These are phyloP conservation scores for Jimgerdemannia lactiflua DNA, from an alignment of 192 early-diverging fungal species.

Conservation along the genomic window DNA sequence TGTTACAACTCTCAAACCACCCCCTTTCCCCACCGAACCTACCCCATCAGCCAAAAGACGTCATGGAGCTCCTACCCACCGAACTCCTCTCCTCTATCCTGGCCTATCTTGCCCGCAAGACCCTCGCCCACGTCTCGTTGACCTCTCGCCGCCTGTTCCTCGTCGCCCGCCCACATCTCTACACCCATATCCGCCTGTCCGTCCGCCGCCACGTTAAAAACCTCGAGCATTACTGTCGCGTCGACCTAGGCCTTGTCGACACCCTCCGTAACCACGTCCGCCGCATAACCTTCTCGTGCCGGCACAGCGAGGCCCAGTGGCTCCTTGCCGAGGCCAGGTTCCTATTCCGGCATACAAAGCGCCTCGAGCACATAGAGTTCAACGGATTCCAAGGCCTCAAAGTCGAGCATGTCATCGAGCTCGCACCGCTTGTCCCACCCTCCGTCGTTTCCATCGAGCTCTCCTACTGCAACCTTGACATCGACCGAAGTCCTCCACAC, in stretches of 20 bases:
- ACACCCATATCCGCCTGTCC: constrained; percentile 11
- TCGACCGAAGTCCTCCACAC: background rate
- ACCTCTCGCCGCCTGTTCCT: constrained; percentile 1
- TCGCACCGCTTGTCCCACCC: constrained; percentile 3
- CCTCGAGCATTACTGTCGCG: constrained; percentile 6
- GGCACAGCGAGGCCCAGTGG: constrained; percentile 15
- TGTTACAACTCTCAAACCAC: background rate
- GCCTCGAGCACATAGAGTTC: constrained; percentile 3
- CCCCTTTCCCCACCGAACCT: background rate
- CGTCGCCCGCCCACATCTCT: constrained; percentile 11
- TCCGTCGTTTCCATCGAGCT: constrained; percentile 11
- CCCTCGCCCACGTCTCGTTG: constrained; percentile 13
- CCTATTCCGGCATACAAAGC: background rate
- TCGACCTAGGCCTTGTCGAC: constrained; percentile 4
- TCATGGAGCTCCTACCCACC: constrained; percentile 2
- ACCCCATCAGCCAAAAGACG: background rate
- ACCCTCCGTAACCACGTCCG: constrained; percentile 1
- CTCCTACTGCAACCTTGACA: constrained; percentile 15
- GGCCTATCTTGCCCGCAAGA: background rate
- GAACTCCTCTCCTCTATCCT: constrained; percentile 16
- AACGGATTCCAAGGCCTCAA: constrained; percentile 11
- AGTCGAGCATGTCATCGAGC: constrained; percentile 11
- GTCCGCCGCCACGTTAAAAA: constrained; percentile 10
- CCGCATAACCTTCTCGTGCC: constrained; percentile 11
- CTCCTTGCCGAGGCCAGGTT: constrained; percentile 9